Base-by-base conservation (phyloP, 352 stramenopile genomes). In the Phytophthora syringae region DNA sequence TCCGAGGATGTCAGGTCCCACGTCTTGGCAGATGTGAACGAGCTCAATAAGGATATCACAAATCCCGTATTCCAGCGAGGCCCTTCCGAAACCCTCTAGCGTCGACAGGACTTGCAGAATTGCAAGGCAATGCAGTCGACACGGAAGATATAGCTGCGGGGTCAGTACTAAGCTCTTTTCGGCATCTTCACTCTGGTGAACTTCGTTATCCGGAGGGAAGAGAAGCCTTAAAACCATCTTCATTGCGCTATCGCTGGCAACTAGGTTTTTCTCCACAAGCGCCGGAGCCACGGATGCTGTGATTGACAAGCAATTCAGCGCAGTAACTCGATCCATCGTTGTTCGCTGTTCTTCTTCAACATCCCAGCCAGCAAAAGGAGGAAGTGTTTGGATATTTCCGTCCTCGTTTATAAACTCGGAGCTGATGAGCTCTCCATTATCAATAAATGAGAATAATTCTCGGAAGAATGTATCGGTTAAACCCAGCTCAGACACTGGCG, bases 21-120 rank as follows among this genome's bases (percentile, higher is more conserved):
- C 73, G 20, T 82, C 73, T 43, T 75, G 76, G 43, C 77, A 83
- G 45, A 86, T 52, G 43, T 94, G 83, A 37, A 92, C 61, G 18
- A 92, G 52, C 53, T 94, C 86, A 48, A 94, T 89, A 36, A 94
- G 53, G 55, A 92, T 84, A 47, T 94, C 82, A 52, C 86, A 93
- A 32, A 92, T 89, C 0, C 84, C 86, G 6, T 89, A 72, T 12
- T 78, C 55, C 3, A 85, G 71, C n/a, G 82, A 68, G 2, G 66
- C 74, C 5, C 60, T 71, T 45, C 79, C 81, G 39, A 94, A 94
- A 2, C 51, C 56, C 45, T 84, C 72, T 9, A 89, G 51, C n/a
- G 67, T 82, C 12, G 84, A 90, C 3, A 93, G 55, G 9, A 82
- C 68, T 51, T 85, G 61, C 15, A 93, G 50, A 22, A 81, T 85